Evolutionary conservation across 2,329 filamentous ascomycete species (phyloP).

Genomic region (Trichoderma afroharzianum): DNA sequence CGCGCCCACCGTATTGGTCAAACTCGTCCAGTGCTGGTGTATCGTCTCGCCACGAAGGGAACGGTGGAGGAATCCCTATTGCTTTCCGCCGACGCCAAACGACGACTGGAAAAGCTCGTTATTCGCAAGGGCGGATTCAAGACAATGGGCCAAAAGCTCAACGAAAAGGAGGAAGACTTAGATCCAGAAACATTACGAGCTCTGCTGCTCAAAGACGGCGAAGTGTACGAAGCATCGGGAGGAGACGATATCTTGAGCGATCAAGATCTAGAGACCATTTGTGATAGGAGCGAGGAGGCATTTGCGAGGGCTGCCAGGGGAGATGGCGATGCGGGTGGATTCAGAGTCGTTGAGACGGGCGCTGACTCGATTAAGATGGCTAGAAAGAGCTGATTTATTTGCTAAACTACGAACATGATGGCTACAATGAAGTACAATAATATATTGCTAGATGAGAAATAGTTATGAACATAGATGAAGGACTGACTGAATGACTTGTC

Average conservation of each 20-base stretch:
- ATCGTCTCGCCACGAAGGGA: constrained; percentile 85
- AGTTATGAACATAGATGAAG: background rate
- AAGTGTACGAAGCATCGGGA: constrained; percentile 56
- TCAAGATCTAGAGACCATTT: constrained; percentile 71
- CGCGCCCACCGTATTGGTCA: constrained; percentile 94
- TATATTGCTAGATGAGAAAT: background rate
- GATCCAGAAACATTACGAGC: constrained; percentile 59
- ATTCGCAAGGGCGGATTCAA: constrained; percentile 90
- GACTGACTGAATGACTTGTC: background rate
- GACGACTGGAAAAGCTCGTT: constrained; percentile 86
- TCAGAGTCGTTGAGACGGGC: constrained; percentile 77
- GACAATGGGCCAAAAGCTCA: constrained; percentile 61
- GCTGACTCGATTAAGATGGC: constrained; percentile 48
- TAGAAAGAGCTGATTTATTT: constrained; percentile 20
- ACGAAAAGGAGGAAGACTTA: constrained; percentile 48
- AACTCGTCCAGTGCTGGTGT: constrained; percentile 86
- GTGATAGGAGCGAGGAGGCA: constrained; percentile 66
- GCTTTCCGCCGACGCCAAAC: constrained; percentile 84
- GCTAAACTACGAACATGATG: background rate
- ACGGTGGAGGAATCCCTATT: constrained; percentile 89
- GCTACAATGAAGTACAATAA: background rate
- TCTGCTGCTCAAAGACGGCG: constrained; percentile 68
- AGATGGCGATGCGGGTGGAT: constrained; percentile 65
- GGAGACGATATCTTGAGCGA: constrained; percentile 68
- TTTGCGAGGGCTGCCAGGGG: constrained; percentile 74